phyloP scores from a whole-genome alignment of 1,284 basidiomycete species.

The Leccinum fuscescens region DNA sequence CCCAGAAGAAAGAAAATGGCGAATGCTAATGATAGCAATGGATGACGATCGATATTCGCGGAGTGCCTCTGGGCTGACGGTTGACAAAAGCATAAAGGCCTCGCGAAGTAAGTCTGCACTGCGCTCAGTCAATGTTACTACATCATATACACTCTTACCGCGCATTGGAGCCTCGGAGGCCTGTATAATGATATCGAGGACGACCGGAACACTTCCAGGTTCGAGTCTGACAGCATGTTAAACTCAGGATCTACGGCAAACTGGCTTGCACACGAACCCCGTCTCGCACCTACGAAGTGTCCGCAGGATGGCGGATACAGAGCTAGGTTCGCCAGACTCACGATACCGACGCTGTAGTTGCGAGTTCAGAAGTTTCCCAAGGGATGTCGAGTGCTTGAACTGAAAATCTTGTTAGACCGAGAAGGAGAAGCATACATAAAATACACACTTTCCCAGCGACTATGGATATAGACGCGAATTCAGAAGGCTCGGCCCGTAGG shows the following conservation, averaged over 20 bases:
- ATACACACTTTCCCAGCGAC: constrained; percentile 24
- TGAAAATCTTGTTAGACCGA: constrained; percentile 17
- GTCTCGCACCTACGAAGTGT: constrained; percentile 21
- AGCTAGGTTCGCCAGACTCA: constrained; percentile 6
- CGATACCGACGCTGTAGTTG: constrained; percentile 16
- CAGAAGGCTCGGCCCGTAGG: constrained; percentile 14
- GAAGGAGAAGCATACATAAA: not conserved
- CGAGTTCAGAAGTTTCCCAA: constrained; percentile 18
- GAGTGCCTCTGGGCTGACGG: constrained; percentile 33
- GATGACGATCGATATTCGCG: constrained; percentile 27
- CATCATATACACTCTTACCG: constrained; percentile 29
- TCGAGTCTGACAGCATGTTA: constrained; percentile 32
- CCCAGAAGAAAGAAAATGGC: constrained; percentile 52
- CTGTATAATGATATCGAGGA: constrained; percentile 43
- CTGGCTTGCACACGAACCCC: constrained; percentile 18
- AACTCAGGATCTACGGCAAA: constrained; percentile 19
- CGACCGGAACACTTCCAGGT: constrained; percentile 22
- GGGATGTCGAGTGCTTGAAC: constrained; percentile 24
- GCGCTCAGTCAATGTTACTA: constrained; percentile 3
- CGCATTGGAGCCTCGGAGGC: constrained; percentile 32
- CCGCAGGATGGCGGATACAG: constrained; percentile 17
- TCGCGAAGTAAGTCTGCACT: constrained; percentile 44
- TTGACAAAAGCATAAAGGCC: constrained; percentile 49
- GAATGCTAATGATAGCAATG: constrained; percentile 48
- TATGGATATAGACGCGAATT: constrained; percentile 11